Base-by-base conservation (phyloP, 1,284 basidiomycete genomes). In the Fomitopsis palustris region DNA sequence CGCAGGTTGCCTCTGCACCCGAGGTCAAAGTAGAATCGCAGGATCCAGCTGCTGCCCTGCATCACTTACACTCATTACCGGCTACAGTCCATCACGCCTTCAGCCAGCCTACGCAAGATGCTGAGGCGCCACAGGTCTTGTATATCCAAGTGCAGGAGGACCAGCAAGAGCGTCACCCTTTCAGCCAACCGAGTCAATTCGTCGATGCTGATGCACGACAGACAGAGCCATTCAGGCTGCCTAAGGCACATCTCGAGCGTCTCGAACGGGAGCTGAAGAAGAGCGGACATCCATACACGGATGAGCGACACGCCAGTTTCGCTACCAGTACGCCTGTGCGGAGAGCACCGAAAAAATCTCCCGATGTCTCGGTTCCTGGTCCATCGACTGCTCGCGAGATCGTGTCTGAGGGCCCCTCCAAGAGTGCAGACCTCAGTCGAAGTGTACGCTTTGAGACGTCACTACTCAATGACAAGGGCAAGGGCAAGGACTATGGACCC, bases 121-220 rank as follows among this genome's bases (percentile, higher is more conserved):
- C 9, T 4, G 14, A 10, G 45, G 53, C 23, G 56, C 19, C 35
- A n/a, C 37, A 39, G 37, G 10, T 14, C 16, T 9, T 14, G 35
- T 8, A 19, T 7, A 19, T 21, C 17, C 56, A 49, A 39, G 19
- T 29, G 27, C 38, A 54, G 14, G 1, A 27, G 2, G 27, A 5
- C 53, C 43, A 33, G 17, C 55, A 56, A 9, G 56, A 63, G 47
- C 64, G 62, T 25, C 66, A 67, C 53, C 62, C 64, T 1, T 65
- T 67, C 60, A 67, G 66, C 43, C 66, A 67, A 41, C 58, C 59
- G 1, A 59, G 38, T 17, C 60, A 64, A n/a, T 45, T 55, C 25
- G 43, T 57, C n/a, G 47, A 56, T 19, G 21, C 37, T 21, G 25
- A 17, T 37, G 16, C 35, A 14, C 35, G 37, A 3, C 37, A 17